phyloP scores from a whole-genome alignment of 257 asterid species.

The Jaltomata sinuosa region DNA sequence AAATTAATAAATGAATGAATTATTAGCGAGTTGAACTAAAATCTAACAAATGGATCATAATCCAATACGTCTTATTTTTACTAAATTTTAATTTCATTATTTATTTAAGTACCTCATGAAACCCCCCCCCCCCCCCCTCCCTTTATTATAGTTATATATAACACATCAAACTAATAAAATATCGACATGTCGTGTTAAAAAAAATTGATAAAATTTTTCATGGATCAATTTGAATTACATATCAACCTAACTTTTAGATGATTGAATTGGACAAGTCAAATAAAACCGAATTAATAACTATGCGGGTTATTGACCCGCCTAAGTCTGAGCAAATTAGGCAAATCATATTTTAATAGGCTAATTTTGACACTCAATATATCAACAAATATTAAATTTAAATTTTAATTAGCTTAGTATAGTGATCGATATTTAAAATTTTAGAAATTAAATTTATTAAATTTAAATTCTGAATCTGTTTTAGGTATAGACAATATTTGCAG shows the following conservation, averaged over 20 bases:
- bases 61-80: neutral
- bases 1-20: neutral
- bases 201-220: too few species aligned
- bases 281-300: too few species aligned
- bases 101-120: neutral
- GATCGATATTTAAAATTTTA: neutral
- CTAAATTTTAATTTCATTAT: neutral
- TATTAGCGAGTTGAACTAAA: neutral
- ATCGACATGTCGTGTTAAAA: too few species aligned
- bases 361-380: neutral
- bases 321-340: too few species aligned
- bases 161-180: too few species aligned
- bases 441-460: too few species aligned
- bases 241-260: too few species aligned
- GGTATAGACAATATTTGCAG: neutral
- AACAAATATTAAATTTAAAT: neutral
- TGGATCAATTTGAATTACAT: neutral
- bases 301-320: too few species aligned
- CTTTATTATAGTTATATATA: neutral
- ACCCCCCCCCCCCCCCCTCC: too few species aligned
- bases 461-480: neutral
- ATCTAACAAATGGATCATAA: neutral
- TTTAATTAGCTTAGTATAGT: neutral
- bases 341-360: neutral
- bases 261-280: too few species aligned